Evolutionary conservation across 2,329 filamentous ascomycete genomes (phyloP).

Genomic region (Pyricularia pennisetigena): DNA sequence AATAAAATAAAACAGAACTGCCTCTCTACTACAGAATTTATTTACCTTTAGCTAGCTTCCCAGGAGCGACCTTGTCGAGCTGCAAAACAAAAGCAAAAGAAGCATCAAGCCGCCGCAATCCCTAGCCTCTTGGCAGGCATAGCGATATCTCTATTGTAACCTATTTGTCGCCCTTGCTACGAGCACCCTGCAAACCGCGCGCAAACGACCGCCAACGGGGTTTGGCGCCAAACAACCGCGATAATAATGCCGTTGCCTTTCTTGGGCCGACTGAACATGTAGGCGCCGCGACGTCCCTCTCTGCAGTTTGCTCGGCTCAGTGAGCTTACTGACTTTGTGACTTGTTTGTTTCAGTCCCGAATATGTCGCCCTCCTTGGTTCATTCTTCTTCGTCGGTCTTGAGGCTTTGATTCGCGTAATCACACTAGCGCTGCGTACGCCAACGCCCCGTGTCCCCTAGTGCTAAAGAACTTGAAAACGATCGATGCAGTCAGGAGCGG

Average conservation of each 20-base stretch:
- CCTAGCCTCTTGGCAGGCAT: neutral
- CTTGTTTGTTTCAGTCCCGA: constrained; percentile 48
- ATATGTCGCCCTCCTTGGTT: constrained; percentile 78
- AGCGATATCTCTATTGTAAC: neutral
- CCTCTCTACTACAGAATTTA: neutral
- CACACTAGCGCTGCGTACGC: constrained; percentile 77
- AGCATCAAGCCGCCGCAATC: neutral
- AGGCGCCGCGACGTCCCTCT: neutral
- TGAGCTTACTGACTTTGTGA: neutral
- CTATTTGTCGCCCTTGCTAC: neutral
- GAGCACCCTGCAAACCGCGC: neutral
- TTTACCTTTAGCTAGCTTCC: neutral
- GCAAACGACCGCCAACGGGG: neutral
- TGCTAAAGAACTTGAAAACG: constrained; percentile 8
- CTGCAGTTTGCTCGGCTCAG: neutral
- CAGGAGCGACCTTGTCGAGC: neutral
- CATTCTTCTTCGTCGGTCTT: constrained; percentile 71
- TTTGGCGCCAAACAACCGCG: neutral
- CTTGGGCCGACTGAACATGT: constrained; percentile 42
- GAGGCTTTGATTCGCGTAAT: constrained; percentile 78
- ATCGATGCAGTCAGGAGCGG: neutral
- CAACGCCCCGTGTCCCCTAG: constrained; percentile 6
- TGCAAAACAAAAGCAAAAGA: neutral
- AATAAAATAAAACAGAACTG: neutral
- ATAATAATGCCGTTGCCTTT: constrained; percentile 40